Evolutionary conservation across 306 rosid genomes (phyloP).

Genomic region (Boehmeria nivea): DNA sequence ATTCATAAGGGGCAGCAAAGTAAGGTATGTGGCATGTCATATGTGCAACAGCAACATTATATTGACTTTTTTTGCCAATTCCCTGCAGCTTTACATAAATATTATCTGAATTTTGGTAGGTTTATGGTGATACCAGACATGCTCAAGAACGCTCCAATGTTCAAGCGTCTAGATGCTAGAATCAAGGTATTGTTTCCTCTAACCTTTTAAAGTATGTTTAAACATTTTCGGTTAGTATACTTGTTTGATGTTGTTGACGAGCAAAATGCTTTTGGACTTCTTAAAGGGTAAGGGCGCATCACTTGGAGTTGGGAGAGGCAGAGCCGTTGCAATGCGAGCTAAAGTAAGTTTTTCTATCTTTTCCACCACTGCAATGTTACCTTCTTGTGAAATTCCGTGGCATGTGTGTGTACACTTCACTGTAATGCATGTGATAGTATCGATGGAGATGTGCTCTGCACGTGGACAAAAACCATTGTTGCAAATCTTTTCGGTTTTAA

Average conservation of each 20-base stretch:
- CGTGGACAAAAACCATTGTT: neutral
- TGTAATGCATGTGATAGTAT: neutral
- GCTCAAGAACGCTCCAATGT: constrained; percentile 99
- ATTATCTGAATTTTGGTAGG: constrained; percentile 26
- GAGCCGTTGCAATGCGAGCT: constrained; percentile 98
- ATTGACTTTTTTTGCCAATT: neutral
- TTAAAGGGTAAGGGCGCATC: constrained; percentile 98
- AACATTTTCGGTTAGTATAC: neutral
- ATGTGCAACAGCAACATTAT: neutral
- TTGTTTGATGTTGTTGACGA: constrained; percentile 5
- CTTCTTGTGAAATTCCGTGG: neutral
- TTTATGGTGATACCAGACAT: constrained; percentile 98
- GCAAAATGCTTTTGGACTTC: constrained; percentile 22
- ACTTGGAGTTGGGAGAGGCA: constrained; percentile 95
- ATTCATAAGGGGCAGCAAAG: constrained; percentile 97
- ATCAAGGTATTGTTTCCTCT: constrained; percentile 54
- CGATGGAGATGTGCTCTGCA: too few relatives aligned
- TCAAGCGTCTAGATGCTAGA: constrained; percentile 94
- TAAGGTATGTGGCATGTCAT: constrained; percentile 51
- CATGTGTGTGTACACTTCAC: neutral
- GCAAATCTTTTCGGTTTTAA: too few relatives aligned
- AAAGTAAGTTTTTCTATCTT: constrained; percentile 40
- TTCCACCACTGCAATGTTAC: neutral
- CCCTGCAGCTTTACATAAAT: too few relatives aligned
- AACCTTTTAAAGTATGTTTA: neutral